These are phyloP conservation scores for Biscogniauxia mediterranea DNA, from an alignment of 2,329 filamentous ascomycete species.

Conservation along the genomic window DNA sequence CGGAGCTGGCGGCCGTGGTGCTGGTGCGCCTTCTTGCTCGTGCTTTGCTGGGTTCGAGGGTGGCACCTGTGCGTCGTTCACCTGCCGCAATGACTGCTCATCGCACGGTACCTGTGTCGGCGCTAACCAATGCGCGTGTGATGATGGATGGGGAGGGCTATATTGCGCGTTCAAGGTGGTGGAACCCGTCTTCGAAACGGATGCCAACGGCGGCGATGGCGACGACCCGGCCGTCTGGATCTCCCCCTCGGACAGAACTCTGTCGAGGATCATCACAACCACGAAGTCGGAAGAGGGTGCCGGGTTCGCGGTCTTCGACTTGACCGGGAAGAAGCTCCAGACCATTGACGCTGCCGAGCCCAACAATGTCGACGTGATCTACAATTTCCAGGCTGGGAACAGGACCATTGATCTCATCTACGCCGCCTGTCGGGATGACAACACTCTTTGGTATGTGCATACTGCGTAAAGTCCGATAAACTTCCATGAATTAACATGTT, in stretches of 20 bases:
- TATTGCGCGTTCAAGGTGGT: conserved; percentile 46
- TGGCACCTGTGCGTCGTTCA: conserved; percentile 33
- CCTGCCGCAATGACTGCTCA: conserved; percentile 42
- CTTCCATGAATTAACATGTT: conserved; percentile 1
- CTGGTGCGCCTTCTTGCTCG: conserved; percentile 28
- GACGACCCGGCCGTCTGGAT: conserved; percentile 51
- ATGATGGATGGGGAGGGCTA: conserved; percentile 42
- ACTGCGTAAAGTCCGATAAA: conserved; percentile 14
- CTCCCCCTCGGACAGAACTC: conserved; percentile 37
- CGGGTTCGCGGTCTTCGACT: conserved; percentile 48
- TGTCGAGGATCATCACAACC: conserved; percentile 51
- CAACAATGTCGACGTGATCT: conserved; percentile 55
- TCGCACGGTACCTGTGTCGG: conserved; percentile 41
- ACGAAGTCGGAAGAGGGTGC: conserved; percentile 49
- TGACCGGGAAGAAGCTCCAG: conserved; percentile 47
- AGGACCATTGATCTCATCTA: conserved; percentile 47
- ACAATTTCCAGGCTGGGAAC: conserved; percentile 43
- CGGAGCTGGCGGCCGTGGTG: conserved; percentile 9
- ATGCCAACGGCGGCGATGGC: conserved; percentile 43
- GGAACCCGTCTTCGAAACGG: conserved; percentile 41
- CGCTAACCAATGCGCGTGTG: conserved; percentile 41
- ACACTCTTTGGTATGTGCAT: conserved; percentile 47
- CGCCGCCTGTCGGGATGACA: conserved; percentile 49
- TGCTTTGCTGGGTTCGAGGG: conserved; percentile 46
- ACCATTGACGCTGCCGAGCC: conserved; percentile 45